phyloP scores from a whole-genome alignment of 2,329 filamentous ascomycete species.

The Trichoderma lentiforme region DNA sequence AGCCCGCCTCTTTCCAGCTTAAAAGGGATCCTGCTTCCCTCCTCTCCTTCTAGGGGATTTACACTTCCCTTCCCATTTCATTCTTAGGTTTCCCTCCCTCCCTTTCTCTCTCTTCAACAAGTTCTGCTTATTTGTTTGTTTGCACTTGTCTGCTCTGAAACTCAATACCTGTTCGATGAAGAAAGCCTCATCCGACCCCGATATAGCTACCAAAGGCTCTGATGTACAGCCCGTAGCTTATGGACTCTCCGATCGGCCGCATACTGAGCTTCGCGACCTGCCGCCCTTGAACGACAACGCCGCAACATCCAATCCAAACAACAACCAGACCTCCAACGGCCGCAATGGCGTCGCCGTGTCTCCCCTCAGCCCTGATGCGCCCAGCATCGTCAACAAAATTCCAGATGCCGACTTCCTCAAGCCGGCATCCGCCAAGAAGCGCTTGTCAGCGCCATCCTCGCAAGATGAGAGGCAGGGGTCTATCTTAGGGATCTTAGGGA shows the following conservation, averaged over 20 bases:
- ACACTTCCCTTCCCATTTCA: neutral
- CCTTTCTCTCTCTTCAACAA: neutral
- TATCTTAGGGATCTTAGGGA: constrained; percentile 55
- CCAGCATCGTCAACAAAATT: constrained; percentile 22
- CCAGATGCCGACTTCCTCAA: constrained; percentile 25
- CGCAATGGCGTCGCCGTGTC: constrained; percentile 17
- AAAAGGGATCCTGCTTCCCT: constrained; percentile 10
- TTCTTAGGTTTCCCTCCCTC: neutral
- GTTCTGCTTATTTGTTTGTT: neutral
- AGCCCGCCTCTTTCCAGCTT: constrained; percentile 3
- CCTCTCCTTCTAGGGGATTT: neutral
- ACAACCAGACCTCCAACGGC: constrained; percentile 28
- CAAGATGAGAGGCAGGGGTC: constrained; percentile 54
- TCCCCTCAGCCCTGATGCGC: constrained; percentile 12
- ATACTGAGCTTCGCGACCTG: constrained; percentile 29
- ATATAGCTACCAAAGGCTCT: constrained; percentile 56
- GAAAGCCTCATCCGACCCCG: constrained; percentile 54
- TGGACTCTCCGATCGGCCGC: constrained; percentile 43
- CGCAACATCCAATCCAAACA: constrained; percentile 21
- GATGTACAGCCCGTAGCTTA: constrained; percentile 53
- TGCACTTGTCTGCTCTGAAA: constrained; percentile 11
- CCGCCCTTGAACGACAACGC: constrained; percentile 14
- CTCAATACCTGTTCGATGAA: constrained; percentile 56
- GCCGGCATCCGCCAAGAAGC: constrained; percentile 2
- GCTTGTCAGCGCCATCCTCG: constrained; percentile 43